phyloP scores from a whole-genome alignment of 2,329 filamentous ascomycete species.

The Dothidotthia symphoricarpi region DNA sequence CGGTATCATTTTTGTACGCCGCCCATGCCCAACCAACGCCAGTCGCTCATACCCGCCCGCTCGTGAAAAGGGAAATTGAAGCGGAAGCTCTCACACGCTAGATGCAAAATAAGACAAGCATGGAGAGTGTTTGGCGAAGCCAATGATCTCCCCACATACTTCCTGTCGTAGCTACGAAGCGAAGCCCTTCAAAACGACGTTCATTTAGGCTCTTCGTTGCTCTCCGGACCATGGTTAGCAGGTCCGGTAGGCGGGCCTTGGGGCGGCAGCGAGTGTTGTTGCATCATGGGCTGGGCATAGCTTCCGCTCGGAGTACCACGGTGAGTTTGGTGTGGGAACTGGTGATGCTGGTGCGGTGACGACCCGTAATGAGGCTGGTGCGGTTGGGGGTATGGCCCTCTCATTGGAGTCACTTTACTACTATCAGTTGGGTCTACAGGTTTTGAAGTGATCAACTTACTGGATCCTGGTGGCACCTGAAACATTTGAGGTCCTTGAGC shows the following conservation, averaged over 20 bases:
- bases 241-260: conserved; percentile 38
- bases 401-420: conserved; percentile 40
- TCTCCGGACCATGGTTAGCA: conserved; percentile 35
- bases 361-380: conserved; percentile 43
- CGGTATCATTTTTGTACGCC: conserved; percentile 18
- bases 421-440: conserved; percentile 8
- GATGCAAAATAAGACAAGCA: conserved; percentile 31
- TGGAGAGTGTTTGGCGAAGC: conserved; percentile 12
- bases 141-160: conserved; percentile 4
- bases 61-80: conserved; percentile 9
- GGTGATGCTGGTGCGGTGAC: conserved; percentile 43
- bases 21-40: conserved; percentile 33
- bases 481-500: conserved; percentile 75
- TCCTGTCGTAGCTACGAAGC: conserved; percentile 12
- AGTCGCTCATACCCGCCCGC: conserved; percentile 37
- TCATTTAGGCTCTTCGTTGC: conserved; percentile 42
- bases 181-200: conserved; percentile 2
- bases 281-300: conserved; percentile 46
- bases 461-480: conserved; percentile 69
- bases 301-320: conserved; percentile 43
- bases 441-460: conserved; percentile 55
- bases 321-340: conserved; percentile 40
- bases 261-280: conserved; percentile 41
- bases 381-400: conserved; percentile 40
- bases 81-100: conserved; percentile 27